Percentiles rank a stretch among this genome's conserved stretches.
Evolutionary conservation across 2,329 filamentous ascomycete species (phyloP).

Genomic region (Coniochaeta sp.): DNA sequence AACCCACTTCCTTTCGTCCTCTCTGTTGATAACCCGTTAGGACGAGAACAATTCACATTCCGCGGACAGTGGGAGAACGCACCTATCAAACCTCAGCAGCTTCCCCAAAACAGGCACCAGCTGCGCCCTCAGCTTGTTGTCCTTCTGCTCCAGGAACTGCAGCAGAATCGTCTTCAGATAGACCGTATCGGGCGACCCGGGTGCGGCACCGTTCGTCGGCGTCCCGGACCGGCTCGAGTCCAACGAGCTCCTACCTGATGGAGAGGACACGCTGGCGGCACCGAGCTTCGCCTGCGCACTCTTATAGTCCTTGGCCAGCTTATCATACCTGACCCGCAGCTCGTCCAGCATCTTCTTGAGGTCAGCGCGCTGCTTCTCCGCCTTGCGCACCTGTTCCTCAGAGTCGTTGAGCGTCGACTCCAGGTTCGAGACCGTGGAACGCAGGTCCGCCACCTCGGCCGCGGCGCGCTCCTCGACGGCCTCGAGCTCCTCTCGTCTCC

Average conservation of each 20-base stretch:
- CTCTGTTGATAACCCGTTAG: conserved; percentile 20
- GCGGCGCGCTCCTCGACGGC: conserved; percentile 58
- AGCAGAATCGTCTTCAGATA: conserved; percentile 78
- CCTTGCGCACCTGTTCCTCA: conserved; percentile 75
- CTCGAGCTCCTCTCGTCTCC: conserved; percentile 70
- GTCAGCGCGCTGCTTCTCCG: conserved; percentile 75
- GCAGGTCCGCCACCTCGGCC: conserved; percentile 69
- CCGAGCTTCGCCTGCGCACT: conserved; percentile 38
- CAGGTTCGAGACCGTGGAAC: conserved; percentile 68
- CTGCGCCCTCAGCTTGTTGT: conserved; percentile 67
- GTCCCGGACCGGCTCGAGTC: conserved; percentile 38
- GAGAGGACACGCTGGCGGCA: conserved; percentile 12
- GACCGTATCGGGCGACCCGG: conserved; percentile 39
- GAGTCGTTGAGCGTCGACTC: conserved; percentile 78
- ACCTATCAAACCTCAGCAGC: conserved; percentile 71
- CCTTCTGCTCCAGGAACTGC: conserved; percentile 75
- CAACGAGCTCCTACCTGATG: conserved; percentile 33
- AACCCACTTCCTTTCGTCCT: conserved; percentile 82
- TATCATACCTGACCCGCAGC: conserved; percentile 68
- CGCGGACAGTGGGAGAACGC: conserved; percentile 25
- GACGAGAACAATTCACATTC: conserved; percentile 8
- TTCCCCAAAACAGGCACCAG: conserved; percentile 71
- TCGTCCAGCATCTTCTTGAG: conserved; percentile 73
- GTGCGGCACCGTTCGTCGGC: conserved; percentile 14
- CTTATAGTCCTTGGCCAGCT: conserved; percentile 62